A percentile compares a stretch with the other conserved stretches of the same genome.
phyloP scores from a whole-genome alignment of 495 filamentous ascomycete species.

The Penicillium tannophilum region DNA sequence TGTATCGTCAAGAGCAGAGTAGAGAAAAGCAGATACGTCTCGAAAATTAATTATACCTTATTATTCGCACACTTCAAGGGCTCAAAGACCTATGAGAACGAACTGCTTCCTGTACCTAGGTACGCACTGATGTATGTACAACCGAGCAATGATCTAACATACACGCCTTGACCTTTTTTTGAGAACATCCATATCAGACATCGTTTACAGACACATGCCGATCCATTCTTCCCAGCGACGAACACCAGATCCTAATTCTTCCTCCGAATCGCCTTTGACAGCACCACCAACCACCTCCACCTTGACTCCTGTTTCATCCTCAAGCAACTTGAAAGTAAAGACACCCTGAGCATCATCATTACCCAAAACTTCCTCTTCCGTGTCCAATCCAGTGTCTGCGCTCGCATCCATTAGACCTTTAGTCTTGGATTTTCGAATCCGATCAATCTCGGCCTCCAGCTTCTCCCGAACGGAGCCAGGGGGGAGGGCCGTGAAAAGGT shows the following conservation, averaged over 20 bases:
- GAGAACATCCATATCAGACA: background rate
- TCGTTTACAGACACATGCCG: slow-evolving; percentile 54
- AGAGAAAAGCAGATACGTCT: no score
- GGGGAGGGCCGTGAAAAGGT: slow-evolving; percentile 91
- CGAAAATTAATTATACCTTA: no score
- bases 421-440: slow-evolving; percentile 73
- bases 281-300: slow-evolving; percentile 81
- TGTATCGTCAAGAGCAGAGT: no score
- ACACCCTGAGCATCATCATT: slow-evolving; percentile 67
- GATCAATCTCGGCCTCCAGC: slow-evolving; percentile 80
- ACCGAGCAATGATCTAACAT: no score
- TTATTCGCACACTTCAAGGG: no score
- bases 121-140: no score
- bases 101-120: no score
- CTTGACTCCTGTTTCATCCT: slow-evolving; percentile 71
- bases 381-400: slow-evolving; percentile 62
- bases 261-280: slow-evolving; percentile 64
- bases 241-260: slow-evolving; percentile 58
- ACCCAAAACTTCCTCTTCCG: slow-evolving; percentile 81
- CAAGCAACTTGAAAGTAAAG: slow-evolving; percentile 80
- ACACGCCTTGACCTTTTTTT: no score
- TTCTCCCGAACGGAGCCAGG: slow-evolving; percentile 71
- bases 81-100: no score
- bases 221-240: slow-evolving; percentile 92
- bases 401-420: slow-evolving; percentile 76